A percentile compares a stretch with the other conserved stretches of the same genome.
phyloP scores from a whole-genome alignment of 2,329 filamentous ascomycete genomes.

The Aureobasidium sp. region DNA sequence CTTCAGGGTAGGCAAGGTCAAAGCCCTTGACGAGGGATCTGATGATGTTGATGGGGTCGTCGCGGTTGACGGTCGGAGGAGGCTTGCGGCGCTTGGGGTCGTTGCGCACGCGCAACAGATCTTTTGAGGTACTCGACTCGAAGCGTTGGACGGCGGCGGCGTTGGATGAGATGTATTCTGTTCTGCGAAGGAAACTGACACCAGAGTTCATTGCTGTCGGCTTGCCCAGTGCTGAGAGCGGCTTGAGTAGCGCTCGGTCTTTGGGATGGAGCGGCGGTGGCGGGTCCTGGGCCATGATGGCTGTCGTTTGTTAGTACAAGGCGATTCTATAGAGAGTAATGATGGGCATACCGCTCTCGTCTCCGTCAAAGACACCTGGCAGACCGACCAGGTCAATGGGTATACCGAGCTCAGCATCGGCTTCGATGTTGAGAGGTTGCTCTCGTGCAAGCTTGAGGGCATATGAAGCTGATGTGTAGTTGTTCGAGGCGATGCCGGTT shows the following conservation, averaged over 20 bases:
- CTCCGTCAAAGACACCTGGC: slow-evolving; percentile 88
- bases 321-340: not conserved
- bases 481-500: slow-evolving; percentile 74
- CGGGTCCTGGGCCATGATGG: slow-evolving; percentile 60
- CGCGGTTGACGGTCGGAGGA: slow-evolving; percentile 36
- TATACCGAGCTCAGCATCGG: slow-evolving; percentile 97
- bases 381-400: slow-evolving; percentile 91
- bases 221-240: slow-evolving; percentile 78
- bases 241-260: slow-evolving; percentile 76
- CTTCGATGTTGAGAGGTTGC: slow-evolving; percentile 92
- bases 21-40: slow-evolving; percentile 57
- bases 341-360: slow-evolving; percentile 69
- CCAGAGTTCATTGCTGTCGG: slow-evolving; percentile 67
- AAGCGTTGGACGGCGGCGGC: slow-evolving; percentile 35
- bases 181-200: slow-evolving; percentile 90
- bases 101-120: slow-evolving; percentile 39
- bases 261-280: slow-evolving; percentile 69
- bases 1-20: slow-evolving; percentile 56
- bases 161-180: slow-evolving; percentile 77
- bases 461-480: slow-evolving; percentile 87
- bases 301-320: slow-evolving; percentile 19
- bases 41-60: slow-evolving; percentile 56
- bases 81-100: slow-evolving; percentile 34
- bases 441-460: slow-evolving; percentile 82
- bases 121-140: slow-evolving; percentile 49